Evolutionary conservation across 2,329 filamentous ascomycete genomes (phyloP).

Genomic region (Trichoderma atroviride): DNA sequence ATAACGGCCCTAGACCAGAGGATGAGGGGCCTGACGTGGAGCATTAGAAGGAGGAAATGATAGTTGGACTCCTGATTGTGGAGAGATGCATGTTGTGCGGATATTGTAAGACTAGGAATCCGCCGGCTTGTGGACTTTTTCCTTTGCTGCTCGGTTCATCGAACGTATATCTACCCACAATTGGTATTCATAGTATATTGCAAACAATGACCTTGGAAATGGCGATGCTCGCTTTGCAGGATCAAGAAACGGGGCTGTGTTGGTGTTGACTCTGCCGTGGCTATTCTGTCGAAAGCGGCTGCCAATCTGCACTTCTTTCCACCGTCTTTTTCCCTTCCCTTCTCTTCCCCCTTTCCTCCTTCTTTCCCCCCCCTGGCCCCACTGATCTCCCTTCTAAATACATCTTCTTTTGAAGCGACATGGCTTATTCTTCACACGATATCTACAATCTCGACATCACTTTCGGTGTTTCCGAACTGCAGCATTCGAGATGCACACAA

Average conservation of each 20-base stretch:
- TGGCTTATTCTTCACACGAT: neutral
- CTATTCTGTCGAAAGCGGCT: neutral
- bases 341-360: too few relatives aligned
- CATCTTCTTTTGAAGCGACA: too few relatives aligned
- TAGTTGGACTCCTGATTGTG: neutral
- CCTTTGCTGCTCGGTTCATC: too few relatives aligned
- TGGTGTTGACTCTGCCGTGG: neutral
- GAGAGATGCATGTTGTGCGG: neutral
- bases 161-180: too few relatives aligned
- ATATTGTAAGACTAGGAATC: too few relatives aligned
- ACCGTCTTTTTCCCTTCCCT: neutral
- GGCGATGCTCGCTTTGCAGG: neutral
- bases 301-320: neutral
- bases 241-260: neutral
- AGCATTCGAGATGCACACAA: neutral
- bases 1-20: neutral
- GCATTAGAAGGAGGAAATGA: neutral
- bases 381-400: too few relatives aligned
- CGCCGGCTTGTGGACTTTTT: too few relatives aligned
- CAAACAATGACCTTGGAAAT: neutral
- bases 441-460: neutral
- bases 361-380: too few relatives aligned
- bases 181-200: neutral
- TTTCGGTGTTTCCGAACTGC: neutral
- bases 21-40: neutral